These are phyloP conservation scores for Phytophthora vignae DNA, from an alignment of 352 stramenopile species.

Conservation along the genomic window DNA sequence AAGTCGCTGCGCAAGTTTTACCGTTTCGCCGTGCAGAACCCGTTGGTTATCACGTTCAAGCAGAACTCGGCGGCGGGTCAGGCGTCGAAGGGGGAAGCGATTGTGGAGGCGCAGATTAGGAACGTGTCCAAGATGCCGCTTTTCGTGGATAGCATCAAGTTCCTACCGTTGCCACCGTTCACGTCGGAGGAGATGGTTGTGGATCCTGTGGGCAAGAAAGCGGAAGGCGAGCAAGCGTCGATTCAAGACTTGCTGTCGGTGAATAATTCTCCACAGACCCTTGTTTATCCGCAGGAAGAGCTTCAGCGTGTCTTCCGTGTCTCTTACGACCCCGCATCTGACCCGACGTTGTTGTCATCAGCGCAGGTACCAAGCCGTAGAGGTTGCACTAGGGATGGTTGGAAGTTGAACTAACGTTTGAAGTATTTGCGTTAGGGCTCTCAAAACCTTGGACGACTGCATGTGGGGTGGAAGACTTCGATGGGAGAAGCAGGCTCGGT, in stretches of 20 bases:
- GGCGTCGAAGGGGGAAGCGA: constrained; percentile 50
- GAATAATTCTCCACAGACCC: constrained; percentile 46
- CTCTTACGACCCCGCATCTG: constrained; percentile 49
- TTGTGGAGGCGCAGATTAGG: constrained; percentile 84
- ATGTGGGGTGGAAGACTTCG: constrained; percentile 86
- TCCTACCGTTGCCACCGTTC: constrained; percentile 72
- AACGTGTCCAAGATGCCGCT: constrained; percentile 86
- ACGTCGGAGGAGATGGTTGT: constrained; percentile 48
- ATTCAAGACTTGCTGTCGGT: constrained; percentile 47
- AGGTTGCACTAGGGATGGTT: neutral
- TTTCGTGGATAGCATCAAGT: constrained; percentile 85
- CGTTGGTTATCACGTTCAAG: constrained; percentile 88
- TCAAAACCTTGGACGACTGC: constrained; percentile 74
- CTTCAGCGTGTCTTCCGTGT: constrained; percentile 80
- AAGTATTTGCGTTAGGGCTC: constrained; percentile 41
- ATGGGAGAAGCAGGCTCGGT: constrained; percentile 84
- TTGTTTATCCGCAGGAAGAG: constrained; percentile 83
- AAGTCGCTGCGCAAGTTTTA: constrained; percentile 94
- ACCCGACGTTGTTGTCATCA: constrained; percentile 37
- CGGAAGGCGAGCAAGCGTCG: constrained; percentile 6
- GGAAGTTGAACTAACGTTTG: neutral
- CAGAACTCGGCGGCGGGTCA: constrained; percentile 42
- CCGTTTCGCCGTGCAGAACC: constrained; percentile 91
- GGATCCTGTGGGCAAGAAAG: constrained; percentile 8
- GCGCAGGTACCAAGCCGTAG: constrained; percentile 37